These are phyloP conservation scores for Telfairia occidentalis DNA, from an alignment of 331 rosid genomes.

Conservation along the genomic window DNA sequence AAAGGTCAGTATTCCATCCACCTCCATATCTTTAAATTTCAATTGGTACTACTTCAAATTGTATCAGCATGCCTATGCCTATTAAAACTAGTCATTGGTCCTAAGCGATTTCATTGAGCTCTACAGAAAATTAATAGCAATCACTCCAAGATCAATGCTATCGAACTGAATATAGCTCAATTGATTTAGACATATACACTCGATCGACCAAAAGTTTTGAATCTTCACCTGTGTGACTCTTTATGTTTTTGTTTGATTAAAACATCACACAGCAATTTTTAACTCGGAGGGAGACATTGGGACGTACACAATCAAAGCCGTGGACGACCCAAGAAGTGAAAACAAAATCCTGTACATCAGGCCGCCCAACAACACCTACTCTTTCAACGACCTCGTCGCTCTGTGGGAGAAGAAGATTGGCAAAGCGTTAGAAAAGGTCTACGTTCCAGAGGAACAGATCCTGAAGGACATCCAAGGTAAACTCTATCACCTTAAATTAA, in stretches of 20 bases:
- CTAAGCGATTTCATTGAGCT: no score
- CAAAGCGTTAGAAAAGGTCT: conserved; percentile 46
- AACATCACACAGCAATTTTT: conserved; percentile 32
- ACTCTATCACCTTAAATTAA: background rate
- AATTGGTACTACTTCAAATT: no score
- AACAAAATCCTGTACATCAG: conserved; percentile 69
- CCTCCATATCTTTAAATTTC: no score
- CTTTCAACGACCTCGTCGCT: conserved; percentile 71
- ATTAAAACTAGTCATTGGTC: no score
- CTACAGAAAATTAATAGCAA: no score
- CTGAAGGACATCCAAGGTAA: conserved; percentile 67
- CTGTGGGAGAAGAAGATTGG: conserved; percentile 86
- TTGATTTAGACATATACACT: no score
- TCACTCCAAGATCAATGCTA: no score
- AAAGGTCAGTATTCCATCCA: conserved; percentile 42
- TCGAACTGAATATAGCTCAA: no score
- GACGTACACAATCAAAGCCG: conserved; percentile 64
- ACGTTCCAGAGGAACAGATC: conserved; percentile 56
- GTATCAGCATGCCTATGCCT: no score
- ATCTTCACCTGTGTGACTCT: no score
- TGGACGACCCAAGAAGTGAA: conserved; percentile 72
- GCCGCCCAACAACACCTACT: conserved; percentile 55
- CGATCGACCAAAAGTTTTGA: no score
- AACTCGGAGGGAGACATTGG: conserved; percentile 84
- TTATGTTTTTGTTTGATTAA: background rate